Base-by-base conservation (phyloP, 495 filamentous ascomycete species). In the Neurospora sp. region DNA sequence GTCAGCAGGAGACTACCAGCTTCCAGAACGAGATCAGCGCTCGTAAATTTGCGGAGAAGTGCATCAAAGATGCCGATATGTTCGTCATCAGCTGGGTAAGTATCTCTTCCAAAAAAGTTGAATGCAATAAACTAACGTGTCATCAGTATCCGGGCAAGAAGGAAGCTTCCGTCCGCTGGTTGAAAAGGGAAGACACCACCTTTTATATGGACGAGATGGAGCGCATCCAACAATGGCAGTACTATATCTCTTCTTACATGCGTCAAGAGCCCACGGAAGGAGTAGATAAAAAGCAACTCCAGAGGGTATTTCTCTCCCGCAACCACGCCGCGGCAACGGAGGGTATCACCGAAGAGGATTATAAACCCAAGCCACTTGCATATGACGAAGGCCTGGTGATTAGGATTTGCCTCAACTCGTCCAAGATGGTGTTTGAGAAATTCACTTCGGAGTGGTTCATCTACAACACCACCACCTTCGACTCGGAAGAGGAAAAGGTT, bases 191-290 rank as follows among this genome's bases (percentile, higher is more conserved):
- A 74, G 94, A 97, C 75, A 88, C 90, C 5, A 96, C 93, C 0
- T 92, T 95, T 77, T 89, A 93, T 75, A 86, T 85, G 78, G 84
- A 88, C 73, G 87, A 90, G 75, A 86, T 90, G 82, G 83, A 86
- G 76, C 85, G 83, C 23, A 84, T 83, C 72, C 85, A 89, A 46
- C 83, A 84, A 71, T 98, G 95, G 95, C 91, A 92, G 70, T 94
- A 95, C 85, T 99, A 99, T 79, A 92, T 97, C 54, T 93, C 93
- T 48, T 92, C 94, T 11, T 99, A 92, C 82, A 90, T 91, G 69
- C 92, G 92, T 78, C 86, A 93, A 59, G 94, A 96, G 73, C 92
- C 91, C 7, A 99, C 96, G 16, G 96, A 99, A 81, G 93, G 93
- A 38, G 86, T 98, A 8, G 83, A 86, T 8, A 86, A 90, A 48